Base-by-base conservation (phyloP, 129 eudicot species). In the Ambrosia trifida region DNA sequence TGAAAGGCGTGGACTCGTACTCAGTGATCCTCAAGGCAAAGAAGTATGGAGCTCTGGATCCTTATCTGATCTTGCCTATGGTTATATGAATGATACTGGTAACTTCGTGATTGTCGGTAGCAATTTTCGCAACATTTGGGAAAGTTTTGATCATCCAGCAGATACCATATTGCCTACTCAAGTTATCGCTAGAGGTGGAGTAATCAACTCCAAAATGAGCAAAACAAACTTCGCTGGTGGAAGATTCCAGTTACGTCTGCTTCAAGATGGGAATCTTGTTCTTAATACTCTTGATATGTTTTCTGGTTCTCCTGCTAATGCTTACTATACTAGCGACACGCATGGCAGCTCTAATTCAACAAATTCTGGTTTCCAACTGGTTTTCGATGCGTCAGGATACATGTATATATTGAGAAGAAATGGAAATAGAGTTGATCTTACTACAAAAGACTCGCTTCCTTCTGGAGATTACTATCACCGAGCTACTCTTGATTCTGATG, bases 401-500 rank as follows among this genome's bases (percentile, higher is more conserved):
- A 28, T 85, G 74, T 75, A 70, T 65, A 31, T 87, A 20, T 5
- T 68, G 73, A 79, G 45, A 60, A 32, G 66, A 56, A 85, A 82
- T 52, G 82, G 79, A 0, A 3, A 70, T 30, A 68, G 13, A 35
- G 4, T 0, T 5, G 46, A 54, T 30, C 82, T 83, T 32, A 57
- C 72, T 0, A 38, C 45, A 32, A 30, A 28, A 16, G 32, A 45
- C 13, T 5, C 43, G 0, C 14, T 57, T 31, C 79, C 79, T 2
- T 18, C 57, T 12, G 60, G 79, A 6, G 83, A 81, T 5, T 30
- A 64, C 61, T 88, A 88, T 68, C 78, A 77, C 17, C 69, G 88
- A 46, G 85, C 77, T 43, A 85, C 82, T n/a, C 76, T 85, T 0
- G 58, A 66, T 60, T 78, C 31, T 19, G 84, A 88, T 74, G 91